Conservation (phyloP, 2,329 filamentous ascomycete genomes). For the Pseudogymnoascus sp. region DNA sequence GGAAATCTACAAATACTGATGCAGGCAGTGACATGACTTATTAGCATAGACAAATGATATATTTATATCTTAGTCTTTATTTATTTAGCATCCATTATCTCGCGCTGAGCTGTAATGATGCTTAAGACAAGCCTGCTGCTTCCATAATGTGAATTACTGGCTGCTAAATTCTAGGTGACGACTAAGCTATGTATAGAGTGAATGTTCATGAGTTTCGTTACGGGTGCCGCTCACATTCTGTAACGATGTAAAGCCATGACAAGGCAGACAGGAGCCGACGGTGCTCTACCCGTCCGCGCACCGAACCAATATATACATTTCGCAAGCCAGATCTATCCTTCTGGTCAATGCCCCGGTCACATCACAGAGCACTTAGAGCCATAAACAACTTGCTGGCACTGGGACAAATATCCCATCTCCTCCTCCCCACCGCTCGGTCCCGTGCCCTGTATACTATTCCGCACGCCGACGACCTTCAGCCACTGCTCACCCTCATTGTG, state of each 20-base stretch:
- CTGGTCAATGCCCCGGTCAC: constrained; percentile 27
- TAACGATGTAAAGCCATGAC: not conserved
- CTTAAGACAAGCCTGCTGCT: not conserved
- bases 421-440: constrained; percentile 50
- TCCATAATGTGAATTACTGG: not conserved
- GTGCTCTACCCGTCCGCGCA: not conserved
- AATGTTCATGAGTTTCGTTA: not conserved
- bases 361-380: constrained; percentile 41
- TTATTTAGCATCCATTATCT: not conserved
- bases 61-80: not conserved
- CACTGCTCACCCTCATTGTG: constrained; percentile 78
- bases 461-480: constrained; percentile 68
- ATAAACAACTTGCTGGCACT: constrained; percentile 38
- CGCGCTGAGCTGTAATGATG: not conserved
- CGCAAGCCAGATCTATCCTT: not conserved
- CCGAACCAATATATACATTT: not conserved
- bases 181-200: not conserved
- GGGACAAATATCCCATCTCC: constrained; percentile 72
- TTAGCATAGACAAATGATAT: not conserved
- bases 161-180: not conserved
- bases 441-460: constrained; percentile 42
- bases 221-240: not conserved
- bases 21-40: not conserved
- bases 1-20: not conserved
- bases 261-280: not conserved